Percentiles rank a stretch among this genome's conserved stretches.
These are phyloP conservation scores for Vaccinium myrtillus DNA, from an alignment of 148 eudicot species.

Conservation along the genomic window DNA sequence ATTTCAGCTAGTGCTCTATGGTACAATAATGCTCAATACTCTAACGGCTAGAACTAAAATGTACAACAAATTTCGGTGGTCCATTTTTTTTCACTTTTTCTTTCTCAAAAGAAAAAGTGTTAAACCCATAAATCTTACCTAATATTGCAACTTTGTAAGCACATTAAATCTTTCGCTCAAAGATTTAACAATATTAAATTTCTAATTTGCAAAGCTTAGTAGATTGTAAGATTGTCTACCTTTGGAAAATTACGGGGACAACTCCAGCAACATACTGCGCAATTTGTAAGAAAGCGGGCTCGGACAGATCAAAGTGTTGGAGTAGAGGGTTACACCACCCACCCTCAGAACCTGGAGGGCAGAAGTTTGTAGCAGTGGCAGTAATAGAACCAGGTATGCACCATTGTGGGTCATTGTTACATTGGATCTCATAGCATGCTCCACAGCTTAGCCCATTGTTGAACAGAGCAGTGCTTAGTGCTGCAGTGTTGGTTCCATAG, in stretches of 20 bases:
- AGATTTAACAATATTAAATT: neutral
- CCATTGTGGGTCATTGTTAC: conserved; percentile 31
- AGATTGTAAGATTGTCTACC: conserved; percentile 11
- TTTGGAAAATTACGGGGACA: conserved; percentile 36
- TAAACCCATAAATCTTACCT: neutral
- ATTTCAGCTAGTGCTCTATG: neutral
- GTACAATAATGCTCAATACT: neutral
- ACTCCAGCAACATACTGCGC: conserved; percentile 41
- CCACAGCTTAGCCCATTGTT: conserved; percentile 45
- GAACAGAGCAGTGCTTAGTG: conserved; percentile 45
- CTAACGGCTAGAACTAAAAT: neutral
- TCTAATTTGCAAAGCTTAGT: too few relatives aligned
- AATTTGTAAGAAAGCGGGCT: conserved; percentile 43
- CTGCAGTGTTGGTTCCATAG: conserved; percentile 50
- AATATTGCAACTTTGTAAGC: neutral
- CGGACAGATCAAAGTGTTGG: conserved; percentile 46
- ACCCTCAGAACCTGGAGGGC: conserved; percentile 40
- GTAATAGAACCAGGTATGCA: conserved; percentile 34
- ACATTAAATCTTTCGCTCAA: neutral
- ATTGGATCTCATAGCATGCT: conserved; percentile 35
- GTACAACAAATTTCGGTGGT: neutral
- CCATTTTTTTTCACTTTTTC: too few relatives aligned
- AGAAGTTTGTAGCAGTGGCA: conserved; percentile 47
- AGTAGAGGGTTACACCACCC: conserved; percentile 57
- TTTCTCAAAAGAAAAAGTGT: neutral